Evolutionary conservation across 78 protist species (phyloP).

Genomic region (Planoprotostelium fungivorum): DNA sequence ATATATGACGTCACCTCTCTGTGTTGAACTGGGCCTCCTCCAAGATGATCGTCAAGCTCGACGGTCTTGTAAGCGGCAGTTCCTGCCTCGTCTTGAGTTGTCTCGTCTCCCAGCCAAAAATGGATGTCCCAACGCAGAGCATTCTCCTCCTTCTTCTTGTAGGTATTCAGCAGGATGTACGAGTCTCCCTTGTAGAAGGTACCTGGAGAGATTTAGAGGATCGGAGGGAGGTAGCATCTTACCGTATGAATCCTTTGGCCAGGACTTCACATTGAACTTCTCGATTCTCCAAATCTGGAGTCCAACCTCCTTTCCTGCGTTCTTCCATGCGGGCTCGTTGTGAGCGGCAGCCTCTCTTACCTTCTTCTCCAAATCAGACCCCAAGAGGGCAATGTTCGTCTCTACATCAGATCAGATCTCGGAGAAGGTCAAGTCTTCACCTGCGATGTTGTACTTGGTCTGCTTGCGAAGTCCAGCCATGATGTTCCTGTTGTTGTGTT

Average conservation of each 20-base stretch:
- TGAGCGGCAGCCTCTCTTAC: neutral
- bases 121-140: conserved; percentile 11
- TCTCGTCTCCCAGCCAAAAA: conserved; percentile 77
- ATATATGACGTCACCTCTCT: no score
- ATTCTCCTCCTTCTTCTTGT: neutral
- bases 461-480: neutral
- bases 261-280: conserved; percentile 29
- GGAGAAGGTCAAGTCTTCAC: neutral
- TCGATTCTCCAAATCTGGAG: conserved; percentile 46
- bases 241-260: conserved; percentile 10
- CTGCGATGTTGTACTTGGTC: neutral
- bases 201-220: conserved; percentile 11
- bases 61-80: conserved; percentile 83
- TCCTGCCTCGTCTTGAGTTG: conserved; percentile 75
- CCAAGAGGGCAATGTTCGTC: neutral
- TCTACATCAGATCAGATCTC: neutral
- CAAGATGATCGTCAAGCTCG: conserved; percentile 76
- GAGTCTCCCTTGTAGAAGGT: conserved; percentile 68
- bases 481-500: no score
- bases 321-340: neutral
- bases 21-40: conserved; percentile 48
- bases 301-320: conserved; percentile 16
- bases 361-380: neutral
- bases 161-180: conserved; percentile 68
- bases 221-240: conserved; percentile 5